phyloP scores from a whole-genome alignment of 371 early-diverging fungal genomes.

The Mucor circinelloides region DNA sequence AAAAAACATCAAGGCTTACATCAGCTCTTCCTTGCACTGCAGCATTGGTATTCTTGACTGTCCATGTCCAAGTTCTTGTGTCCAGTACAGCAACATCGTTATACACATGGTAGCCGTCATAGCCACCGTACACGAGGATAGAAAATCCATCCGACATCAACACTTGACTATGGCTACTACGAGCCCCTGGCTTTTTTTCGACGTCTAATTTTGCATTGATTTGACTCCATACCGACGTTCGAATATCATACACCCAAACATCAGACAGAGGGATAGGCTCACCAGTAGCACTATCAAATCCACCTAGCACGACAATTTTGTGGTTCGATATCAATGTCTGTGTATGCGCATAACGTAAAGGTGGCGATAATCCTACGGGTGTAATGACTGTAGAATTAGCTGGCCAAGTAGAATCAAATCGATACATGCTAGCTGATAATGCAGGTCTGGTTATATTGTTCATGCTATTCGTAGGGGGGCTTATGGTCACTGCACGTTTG shows the following conservation, averaged over 20 bases:
- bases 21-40: constrained; percentile 52
- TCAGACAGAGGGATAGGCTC: constrained; percentile 39
- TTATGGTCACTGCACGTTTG: constrained; percentile 20
- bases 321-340: constrained; percentile 37
- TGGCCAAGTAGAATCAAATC: constrained; percentile 31
- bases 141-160: constrained; percentile 47
- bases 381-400: constrained; percentile 28
- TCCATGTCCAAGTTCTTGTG: constrained; percentile 49
- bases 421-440: constrained; percentile 32
- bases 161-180: constrained; percentile 47
- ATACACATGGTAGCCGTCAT: constrained; percentile 51
- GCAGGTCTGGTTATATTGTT: constrained; percentile 5
- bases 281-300: constrained; percentile 44
- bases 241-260: constrained; percentile 41
- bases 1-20: constrained; percentile 29
- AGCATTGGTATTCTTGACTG: constrained; percentile 49
- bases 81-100: constrained; percentile 50
- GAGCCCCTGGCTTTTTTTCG: constrained; percentile 37
- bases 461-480: neutral
- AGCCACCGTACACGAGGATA: constrained; percentile 49
- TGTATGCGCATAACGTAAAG: constrained; percentile 42
- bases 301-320: constrained; percentile 42
- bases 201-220: constrained; percentile 31
- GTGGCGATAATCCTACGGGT: constrained; percentile 5
- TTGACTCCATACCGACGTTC: constrained; percentile 27